Evolutionary conservation across 2,329 filamentous ascomycete genomes (phyloP).

Genomic region (Aspergillus nomiae): DNA sequence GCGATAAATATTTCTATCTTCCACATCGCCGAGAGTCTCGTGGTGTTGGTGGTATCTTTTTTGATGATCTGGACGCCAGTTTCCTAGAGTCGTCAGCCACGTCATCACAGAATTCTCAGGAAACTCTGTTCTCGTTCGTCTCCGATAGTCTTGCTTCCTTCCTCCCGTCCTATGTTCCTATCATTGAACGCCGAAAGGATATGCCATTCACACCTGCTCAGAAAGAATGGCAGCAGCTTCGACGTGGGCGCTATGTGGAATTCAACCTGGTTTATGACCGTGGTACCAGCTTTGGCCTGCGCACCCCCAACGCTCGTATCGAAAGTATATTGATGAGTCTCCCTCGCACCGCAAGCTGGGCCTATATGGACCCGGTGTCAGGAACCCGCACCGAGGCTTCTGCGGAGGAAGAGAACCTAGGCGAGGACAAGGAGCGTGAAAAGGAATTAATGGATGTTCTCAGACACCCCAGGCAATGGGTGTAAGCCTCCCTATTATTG

Average conservation of each 20-base stretch:
- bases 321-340: conserved; percentile 98
- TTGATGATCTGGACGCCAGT: conserved; percentile 83
- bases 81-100: conserved; percentile 41
- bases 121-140: conserved; percentile 86
- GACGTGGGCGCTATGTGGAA: conserved; percentile 93
- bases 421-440: conserved; percentile 55
- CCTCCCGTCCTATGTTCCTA: conserved; percentile 86
- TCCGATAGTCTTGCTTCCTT: conserved; percentile 85
- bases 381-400: conserved; percentile 52
- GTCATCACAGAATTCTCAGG: conserved; percentile 74
- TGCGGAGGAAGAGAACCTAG: conserved; percentile 44
- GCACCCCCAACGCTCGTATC: conserved; percentile 85
- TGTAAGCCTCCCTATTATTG: conserved; percentile 31
- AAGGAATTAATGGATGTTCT: conserved; percentile 75
- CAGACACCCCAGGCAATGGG: conserved; percentile 64
- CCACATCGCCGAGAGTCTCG: conserved; percentile 86
- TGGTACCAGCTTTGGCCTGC: conserved; percentile 90
- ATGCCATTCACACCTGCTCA: conserved; percentile 85
- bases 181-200: conserved; percentile 83
- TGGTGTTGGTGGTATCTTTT: conserved; percentile 95
- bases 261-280: conserved; percentile 98
- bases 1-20: conserved; percentile 94
- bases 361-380: conserved; percentile 77
- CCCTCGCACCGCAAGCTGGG: conserved; percentile 89
- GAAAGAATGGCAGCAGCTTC: conserved; percentile 95